phyloP scores from a whole-genome alignment of 2,329 filamentous ascomycete genomes.

The Ilyonectria mors-panacis region DNA sequence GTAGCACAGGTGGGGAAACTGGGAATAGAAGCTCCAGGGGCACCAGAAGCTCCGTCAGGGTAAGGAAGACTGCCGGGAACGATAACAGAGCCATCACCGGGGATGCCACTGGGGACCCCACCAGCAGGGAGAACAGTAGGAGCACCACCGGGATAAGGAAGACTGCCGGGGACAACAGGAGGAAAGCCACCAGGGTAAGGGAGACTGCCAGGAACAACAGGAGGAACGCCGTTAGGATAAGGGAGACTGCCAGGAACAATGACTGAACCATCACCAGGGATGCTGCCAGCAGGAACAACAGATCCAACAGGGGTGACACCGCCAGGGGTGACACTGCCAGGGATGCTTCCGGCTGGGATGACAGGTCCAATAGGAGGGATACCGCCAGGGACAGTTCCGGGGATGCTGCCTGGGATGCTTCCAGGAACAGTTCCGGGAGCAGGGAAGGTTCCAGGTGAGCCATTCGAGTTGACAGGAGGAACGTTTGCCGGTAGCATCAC shows the following conservation, averaged over 20 bases:
- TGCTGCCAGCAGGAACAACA: conserved; percentile 6
- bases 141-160: conserved; percentile 9
- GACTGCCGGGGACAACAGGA: conserved; percentile 11
- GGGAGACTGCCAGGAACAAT: conserved; percentile 27
- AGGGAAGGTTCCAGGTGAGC: conserved; percentile 30
- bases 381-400: conserved; percentile 30
- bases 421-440: conserved; percentile 38
- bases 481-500: conserved; percentile 30
- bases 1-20: conserved; percentile 56
- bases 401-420: conserved; percentile 31
- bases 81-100: conserved; percentile 9
- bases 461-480: conserved; percentile 34
- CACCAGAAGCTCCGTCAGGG: conserved; percentile 16
- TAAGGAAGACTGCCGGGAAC: conserved; percentile 17
- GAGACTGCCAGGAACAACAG: conserved; percentile 17
- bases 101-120: conserved; percentile 12
- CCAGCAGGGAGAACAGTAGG: conserved; percentile 10
- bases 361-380: conserved; percentile 30
- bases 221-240: neutral
- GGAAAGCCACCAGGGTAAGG: neutral
- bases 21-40: conserved; percentile 27
- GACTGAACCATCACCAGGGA: conserved; percentile 35
- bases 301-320: conserved; percentile 12
- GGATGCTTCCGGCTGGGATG: conserved; percentile 15
- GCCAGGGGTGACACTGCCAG: conserved; percentile 22